Conservation (phyloP, 2,329 filamentous ascomycete genomes). For the Fusarium sp. region DNA sequence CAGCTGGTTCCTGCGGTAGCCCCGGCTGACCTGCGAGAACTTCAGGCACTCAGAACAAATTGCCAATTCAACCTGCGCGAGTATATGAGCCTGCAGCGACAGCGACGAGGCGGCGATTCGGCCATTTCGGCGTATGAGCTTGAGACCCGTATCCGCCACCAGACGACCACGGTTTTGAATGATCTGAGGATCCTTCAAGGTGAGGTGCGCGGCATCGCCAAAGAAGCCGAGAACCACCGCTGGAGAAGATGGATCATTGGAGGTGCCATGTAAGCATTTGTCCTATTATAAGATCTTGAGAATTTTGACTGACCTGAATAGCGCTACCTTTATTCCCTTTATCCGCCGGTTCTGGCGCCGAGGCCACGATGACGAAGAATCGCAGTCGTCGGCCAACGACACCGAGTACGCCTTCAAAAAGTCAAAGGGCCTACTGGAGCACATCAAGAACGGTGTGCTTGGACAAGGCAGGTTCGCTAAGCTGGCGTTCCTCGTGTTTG, state of each 20-base stretch:
- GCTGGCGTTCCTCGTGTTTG: constrained; percentile 69
- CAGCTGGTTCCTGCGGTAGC: constrained; percentile 40
- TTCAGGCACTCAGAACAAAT: constrained; percentile 53
- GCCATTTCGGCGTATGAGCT: constrained; percentile 55
- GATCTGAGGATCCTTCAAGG: constrained; percentile 62
- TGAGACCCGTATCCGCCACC: constrained; percentile 60
- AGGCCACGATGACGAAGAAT: constrained; percentile 56
- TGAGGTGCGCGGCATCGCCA: constrained; percentile 61
- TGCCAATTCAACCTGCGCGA: constrained; percentile 57
- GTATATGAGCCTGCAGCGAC: constrained; percentile 53
- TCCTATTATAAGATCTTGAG: constrained; percentile 11
- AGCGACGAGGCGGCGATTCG: constrained; percentile 49
- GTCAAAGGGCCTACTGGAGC: constrained; percentile 65
- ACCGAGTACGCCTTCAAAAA: constrained; percentile 71
- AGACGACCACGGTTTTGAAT: constrained; percentile 59
- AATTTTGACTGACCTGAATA: constrained; percentile 45
- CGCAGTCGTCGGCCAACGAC: constrained; percentile 60
- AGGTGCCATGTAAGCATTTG: constrained; percentile 62
- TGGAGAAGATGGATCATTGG: constrained; percentile 69
- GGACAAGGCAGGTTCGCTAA: constrained; percentile 64
- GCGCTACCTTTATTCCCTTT: constrained; percentile 66
- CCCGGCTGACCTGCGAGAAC: constrained; percentile 47
- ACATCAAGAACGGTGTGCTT: constrained; percentile 63
- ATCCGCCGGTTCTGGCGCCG: constrained; percentile 68
- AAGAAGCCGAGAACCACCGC: constrained; percentile 62